Conservation (phyloP, 345 rosid species). For the Laguncularia racemosa region DNA sequence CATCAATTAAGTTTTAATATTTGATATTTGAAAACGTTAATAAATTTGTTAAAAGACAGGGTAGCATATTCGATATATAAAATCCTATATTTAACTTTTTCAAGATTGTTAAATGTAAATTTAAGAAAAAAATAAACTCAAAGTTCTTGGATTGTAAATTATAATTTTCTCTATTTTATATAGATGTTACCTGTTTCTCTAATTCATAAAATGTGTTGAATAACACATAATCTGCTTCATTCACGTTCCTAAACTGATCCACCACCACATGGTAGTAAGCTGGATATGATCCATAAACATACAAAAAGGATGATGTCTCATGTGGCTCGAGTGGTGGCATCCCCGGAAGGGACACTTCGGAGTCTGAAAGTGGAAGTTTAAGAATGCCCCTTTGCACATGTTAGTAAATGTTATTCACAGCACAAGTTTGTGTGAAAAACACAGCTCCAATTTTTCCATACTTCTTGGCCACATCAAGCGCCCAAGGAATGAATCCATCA, state of each 20-base stretch:
- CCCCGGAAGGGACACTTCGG: conserved; percentile 17
- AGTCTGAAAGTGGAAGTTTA: conserved; percentile 14
- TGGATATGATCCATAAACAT: conserved; percentile 19
- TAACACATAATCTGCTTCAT: conserved; percentile 24
- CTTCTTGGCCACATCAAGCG: conserved; percentile 30
- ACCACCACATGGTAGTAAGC: conserved; percentile 4
- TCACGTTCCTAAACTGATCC: conserved; percentile 23
- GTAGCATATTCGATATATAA: no score
- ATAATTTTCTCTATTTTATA: no score
- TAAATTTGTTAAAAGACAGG: no score
- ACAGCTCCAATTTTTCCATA: conserved; percentile 19
- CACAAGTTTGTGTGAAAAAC: conserved; percentile 34
- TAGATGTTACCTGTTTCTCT: conserved; percentile 25
- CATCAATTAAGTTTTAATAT: no score
- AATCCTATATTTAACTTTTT: no score
- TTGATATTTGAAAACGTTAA: no score
- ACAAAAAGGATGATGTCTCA: conserved; percentile 25
- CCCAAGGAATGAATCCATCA: conserved; percentile 32
- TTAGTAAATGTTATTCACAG: conserved; percentile 22
- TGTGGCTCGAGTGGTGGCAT: conserved; percentile 22
- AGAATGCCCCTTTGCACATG: conserved; percentile 18
- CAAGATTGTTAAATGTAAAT: no score
- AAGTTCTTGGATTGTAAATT: no score
- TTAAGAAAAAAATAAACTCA: no score
- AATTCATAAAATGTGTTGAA: conserved; percentile 19